Evolutionary conservation across 345 rosid genomes (phyloP).

Genomic region (Luvunga scandens): DNA sequence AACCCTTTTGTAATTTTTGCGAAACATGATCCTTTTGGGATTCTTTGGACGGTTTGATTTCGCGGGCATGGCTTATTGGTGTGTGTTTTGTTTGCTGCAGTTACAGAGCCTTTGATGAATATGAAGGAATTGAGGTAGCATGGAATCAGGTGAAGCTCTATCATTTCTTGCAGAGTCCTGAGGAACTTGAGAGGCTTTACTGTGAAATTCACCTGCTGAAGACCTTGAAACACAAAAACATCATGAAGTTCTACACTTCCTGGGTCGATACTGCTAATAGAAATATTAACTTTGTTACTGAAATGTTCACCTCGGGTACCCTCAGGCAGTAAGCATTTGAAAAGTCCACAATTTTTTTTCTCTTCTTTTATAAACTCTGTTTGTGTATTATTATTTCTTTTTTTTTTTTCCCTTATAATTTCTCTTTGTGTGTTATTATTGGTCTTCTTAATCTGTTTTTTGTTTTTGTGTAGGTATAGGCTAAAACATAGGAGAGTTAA

Average conservation of each 20-base stretch:
- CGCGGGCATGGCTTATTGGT: neutral
- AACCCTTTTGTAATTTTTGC: neutral
- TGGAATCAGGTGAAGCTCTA: constrained; percentile 98
- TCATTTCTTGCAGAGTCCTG: constrained; percentile 82
- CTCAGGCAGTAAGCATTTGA: constrained; percentile 75
- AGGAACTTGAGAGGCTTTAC: constrained; percentile 85
- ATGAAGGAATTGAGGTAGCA: constrained; percentile 91
- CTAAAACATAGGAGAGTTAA: constrained; percentile 80
- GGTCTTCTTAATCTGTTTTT: neutral
- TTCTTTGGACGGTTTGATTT: neutral
- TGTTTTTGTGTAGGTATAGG: constrained; percentile 52
- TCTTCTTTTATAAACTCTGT: neutral
- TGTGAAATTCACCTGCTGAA: constrained; percentile 94
- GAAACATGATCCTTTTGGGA: neutral
- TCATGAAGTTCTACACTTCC: constrained; percentile 89
- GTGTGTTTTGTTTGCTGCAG: constrained; percentile 32
- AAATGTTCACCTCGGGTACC: constrained; percentile 95
- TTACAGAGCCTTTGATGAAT: constrained; percentile 87
- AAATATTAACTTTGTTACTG: constrained; percentile 93
- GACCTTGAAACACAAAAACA: constrained; percentile 85
- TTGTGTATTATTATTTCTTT: neutral
- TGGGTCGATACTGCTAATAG: constrained; percentile 87
- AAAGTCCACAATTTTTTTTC: neutral
- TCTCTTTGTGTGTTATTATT: neutral
- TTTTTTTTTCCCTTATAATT: neutral